These are phyloP conservation scores for Sporisorium exsertum DNA, from an alignment of 1,284 basidiomycete species.

Conservation along the genomic window DNA sequence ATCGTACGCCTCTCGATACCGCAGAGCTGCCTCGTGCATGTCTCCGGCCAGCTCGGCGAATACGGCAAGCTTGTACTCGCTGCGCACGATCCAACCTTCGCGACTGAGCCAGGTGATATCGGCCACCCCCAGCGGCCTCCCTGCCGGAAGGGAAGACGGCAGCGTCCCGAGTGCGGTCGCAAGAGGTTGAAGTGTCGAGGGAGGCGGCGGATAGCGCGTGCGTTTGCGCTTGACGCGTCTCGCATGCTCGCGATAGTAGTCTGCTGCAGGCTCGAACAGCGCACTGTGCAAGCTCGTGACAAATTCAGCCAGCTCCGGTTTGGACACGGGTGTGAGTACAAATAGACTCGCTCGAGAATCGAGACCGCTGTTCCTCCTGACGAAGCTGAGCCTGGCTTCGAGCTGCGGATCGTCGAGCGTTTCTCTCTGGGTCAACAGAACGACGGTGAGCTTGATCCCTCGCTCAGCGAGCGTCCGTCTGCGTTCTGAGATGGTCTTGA, in stretches of 20 bases:
- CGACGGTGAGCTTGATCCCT: slow-evolving; percentile 91
- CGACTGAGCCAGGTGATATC: slow-evolving; percentile 73
- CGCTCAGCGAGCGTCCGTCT: slow-evolving; percentile 84
- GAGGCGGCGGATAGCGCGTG: slow-evolving; percentile 74
- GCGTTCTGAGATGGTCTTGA: slow-evolving; percentile 79
- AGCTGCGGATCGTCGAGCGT: slow-evolving; percentile 76
- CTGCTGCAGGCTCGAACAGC: slow-evolving; percentile 85
- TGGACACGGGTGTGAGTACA: slow-evolving; percentile 86
- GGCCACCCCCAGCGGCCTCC: slow-evolving; percentile 12
- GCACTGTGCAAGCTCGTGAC: slow-evolving; percentile 81
- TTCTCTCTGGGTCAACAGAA: slow-evolving; percentile 86
- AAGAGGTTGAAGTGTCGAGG: slow-evolving; percentile 58
- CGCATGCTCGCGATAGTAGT: slow-evolving; percentile 91
- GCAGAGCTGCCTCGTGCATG: slow-evolving; percentile 74
- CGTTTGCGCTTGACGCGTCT: slow-evolving; percentile 90
- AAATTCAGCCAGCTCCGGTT: slow-evolving; percentile 76
- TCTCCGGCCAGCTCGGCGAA: slow-evolving; percentile 95
- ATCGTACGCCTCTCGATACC: slow-evolving; percentile 42
- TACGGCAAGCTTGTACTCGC: slow-evolving; percentile 95
- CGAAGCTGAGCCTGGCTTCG: slow-evolving; percentile 83
- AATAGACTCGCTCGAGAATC: slow-evolving; percentile 92
- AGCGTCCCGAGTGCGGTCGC: slow-evolving; percentile 37
- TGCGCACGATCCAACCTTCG: slow-evolving; percentile 94
- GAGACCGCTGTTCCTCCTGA: slow-evolving; percentile 85
- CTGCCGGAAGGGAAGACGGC: background rate